Conservation (phyloP, 176 grass and related monocot genomes). For the Pontederia crassipes region DNA sequence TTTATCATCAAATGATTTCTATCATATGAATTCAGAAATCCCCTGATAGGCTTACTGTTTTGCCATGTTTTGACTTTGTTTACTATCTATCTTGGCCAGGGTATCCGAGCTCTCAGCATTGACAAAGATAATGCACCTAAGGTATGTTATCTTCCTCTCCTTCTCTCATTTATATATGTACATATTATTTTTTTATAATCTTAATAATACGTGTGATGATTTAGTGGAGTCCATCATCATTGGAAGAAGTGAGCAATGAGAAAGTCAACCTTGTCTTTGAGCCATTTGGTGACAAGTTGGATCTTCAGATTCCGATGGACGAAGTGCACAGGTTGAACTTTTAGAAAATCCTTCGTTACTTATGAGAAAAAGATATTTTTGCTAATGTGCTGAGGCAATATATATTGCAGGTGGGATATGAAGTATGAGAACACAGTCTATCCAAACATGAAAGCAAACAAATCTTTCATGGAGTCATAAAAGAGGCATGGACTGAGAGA, state of each 20-base stretch:
- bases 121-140: constrained; percentile 95
- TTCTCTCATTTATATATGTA: not conserved
- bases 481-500: too few relatives aligned
- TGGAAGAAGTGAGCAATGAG: constrained; percentile 55
- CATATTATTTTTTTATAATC: not conserved
- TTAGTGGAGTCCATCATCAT: constrained; percentile 63
- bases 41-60: not conserved
- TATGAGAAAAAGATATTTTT: not conserved
- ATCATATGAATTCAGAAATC: constrained; percentile 5
- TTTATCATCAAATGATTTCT: not conserved
- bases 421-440: constrained; percentile 72
- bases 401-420: constrained; percentile 57
- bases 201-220: constrained; percentile 8
- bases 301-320: constrained; percentile 51
- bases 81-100: constrained; percentile 29
- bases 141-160: constrained; percentile 22
- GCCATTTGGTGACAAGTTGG: constrained; percentile 56
- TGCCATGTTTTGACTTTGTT: not conserved
- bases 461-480: too few relatives aligned
- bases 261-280: constrained; percentile 52
- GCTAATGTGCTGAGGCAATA: constrained; percentile 6
- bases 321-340: constrained; percentile 51
- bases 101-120: constrained; percentile 85
- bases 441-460: not conserved
- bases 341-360: not conserved